Evolutionary conservation across 306 rosid genomes (phyloP), one percentile per base, ranked within the genome.

Genomic region (Cucurbita maxima): DNA sequence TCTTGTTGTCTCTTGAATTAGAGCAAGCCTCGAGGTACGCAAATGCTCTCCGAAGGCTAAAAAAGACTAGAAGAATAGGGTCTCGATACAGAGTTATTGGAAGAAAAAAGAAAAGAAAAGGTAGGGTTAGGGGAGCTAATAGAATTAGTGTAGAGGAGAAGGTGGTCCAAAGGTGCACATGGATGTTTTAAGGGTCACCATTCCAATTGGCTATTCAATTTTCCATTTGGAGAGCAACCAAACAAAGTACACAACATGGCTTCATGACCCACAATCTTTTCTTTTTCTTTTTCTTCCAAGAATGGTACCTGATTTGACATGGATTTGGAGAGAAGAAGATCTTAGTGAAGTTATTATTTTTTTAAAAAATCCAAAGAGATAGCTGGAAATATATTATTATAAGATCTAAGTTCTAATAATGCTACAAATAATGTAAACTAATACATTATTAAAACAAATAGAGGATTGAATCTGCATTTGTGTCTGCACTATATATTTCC

Each of bases 131-230:
- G 70, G 70, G 70, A 63, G 51, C 71, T 40, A 63, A 63, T 9
- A 63, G 47, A 18, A 41, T 62, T 9, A 18, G 71, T 40, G 51
- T 63, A 34, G 30, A 6, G 19, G 7, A 62, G 50, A n/a, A 62
- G 70, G 71, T 64, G 71, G 71, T 64, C 71, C 71, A 43, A 64
- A 18, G 16, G 44, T 0, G 71, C 71, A 64, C 71, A 64, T 64
- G 73, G 20, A 67, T 68, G 73, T 22, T 47, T 44, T 10, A 47
- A 67, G 40, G 56, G 40, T 20, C 38, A 67, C 38, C 19, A 19
- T 53, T 67, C 8, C 40, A 45, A 67, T 67, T 67, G 55, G 56
- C 40, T 14, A 7, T 25, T 47, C 18, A 22, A 1, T 68, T 68
- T 68, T 4, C 55, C n/a, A 68, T 68, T 67, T 45, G 18, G 19